phyloP scores from a whole-genome alignment of 2,329 filamentous ascomycete species.

The Monascus ruber region DNA sequence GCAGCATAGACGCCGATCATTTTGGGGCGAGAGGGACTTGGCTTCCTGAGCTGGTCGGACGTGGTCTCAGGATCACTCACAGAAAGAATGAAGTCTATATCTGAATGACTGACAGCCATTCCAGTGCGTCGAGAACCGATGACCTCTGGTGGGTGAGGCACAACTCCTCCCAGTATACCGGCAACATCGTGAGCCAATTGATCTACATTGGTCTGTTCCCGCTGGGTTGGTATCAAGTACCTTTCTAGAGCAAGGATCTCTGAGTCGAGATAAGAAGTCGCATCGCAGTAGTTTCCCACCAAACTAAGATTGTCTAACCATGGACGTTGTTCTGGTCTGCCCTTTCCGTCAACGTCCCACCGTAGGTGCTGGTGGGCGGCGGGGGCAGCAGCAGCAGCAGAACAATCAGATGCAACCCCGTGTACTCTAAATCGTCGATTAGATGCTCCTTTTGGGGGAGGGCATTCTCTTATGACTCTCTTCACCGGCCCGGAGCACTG shows the following conservation, averaged over 20 bases:
- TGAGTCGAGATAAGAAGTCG: slow-evolving; percentile 22
- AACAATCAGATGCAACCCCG: not conserved
- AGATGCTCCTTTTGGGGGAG: not conserved
- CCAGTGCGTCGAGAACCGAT: slow-evolving; percentile 46
- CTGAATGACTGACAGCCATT: slow-evolving; percentile 41
- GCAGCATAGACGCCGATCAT: slow-evolving; percentile 13
- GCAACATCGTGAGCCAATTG: slow-evolving; percentile 17
- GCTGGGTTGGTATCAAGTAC: slow-evolving; percentile 33
- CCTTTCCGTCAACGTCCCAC: slow-evolving; percentile 6
- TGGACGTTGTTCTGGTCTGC: slow-evolving; percentile 13
- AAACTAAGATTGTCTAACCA: slow-evolving; percentile 21
- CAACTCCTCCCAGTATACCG: slow-evolving; percentile 14
- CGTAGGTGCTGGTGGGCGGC: not conserved
- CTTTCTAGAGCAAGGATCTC: slow-evolving; percentile 37
- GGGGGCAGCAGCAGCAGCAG: no score
- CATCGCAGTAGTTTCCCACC: slow-evolving; percentile 7
- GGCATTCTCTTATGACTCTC: not conserved
- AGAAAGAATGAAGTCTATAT: slow-evolving; percentile 41
- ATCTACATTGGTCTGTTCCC: slow-evolving; percentile 27
- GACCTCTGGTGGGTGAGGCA: slow-evolving; percentile 26
- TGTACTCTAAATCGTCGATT: no score
- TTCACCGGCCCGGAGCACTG: not conserved
- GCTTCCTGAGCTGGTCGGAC: slow-evolving; percentile 13
- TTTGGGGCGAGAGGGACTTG: slow-evolving; percentile 23
- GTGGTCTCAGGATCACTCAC: slow-evolving; percentile 15